These are phyloP conservation scores for Castanea mollissima DNA, from an alignment of 306 rosid genomes.

Conservation along the genomic window DNA sequence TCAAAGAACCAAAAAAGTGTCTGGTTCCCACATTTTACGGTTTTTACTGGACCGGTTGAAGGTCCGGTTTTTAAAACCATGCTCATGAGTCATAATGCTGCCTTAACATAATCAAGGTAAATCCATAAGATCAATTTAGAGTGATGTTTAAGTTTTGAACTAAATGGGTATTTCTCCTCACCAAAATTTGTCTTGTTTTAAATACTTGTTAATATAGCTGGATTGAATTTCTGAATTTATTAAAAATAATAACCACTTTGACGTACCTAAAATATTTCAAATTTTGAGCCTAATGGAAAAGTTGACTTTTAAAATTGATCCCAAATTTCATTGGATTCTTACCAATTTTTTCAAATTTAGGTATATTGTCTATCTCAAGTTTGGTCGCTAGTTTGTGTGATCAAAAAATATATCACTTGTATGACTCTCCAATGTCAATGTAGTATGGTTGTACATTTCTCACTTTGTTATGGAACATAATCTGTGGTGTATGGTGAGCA, in stretches of 20 bases:
- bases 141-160: not conserved
- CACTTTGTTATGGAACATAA: not conserved
- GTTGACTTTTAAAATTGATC: not conserved
- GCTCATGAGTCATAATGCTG: not conserved
- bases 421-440: conserved; percentile 1
- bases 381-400: conserved; percentile 13
- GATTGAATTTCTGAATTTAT: not conserved
- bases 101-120: not conserved
- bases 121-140: not conserved
- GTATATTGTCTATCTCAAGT: not conserved
- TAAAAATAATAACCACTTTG: not conserved
- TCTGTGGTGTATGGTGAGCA: not conserved
- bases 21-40: too few relatives aligned
- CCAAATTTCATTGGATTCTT: not conserved
- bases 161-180: not conserved
- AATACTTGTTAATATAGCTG: not conserved
- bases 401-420: conserved; percentile 3
- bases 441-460: not conserved
- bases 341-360: too few relatives aligned
- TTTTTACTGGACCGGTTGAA: too few relatives aligned
- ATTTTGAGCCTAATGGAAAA: too few relatives aligned
- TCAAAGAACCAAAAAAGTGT: too few relatives aligned
- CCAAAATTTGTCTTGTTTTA: not conserved
- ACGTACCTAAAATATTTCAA: too few relatives aligned
- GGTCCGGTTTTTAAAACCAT: too few relatives aligned